Base-by-base conservation (phyloP, 2,329 filamentous ascomycete genomes). In the Triangularia verruculosa region DNA sequence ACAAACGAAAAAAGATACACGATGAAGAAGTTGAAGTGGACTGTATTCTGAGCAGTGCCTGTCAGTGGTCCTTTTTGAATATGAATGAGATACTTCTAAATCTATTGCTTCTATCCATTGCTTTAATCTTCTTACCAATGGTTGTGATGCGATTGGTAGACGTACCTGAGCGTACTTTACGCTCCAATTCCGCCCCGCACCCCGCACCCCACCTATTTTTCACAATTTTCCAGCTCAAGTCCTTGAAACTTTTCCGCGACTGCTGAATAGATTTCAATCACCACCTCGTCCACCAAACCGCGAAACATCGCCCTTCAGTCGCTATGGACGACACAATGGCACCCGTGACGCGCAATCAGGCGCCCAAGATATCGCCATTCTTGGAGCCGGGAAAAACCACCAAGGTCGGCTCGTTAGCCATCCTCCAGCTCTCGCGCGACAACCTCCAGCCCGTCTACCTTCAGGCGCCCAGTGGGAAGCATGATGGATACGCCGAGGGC, bases 401-500 rank as follows among this genome's bases (percentile, higher is more conserved):
- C 3, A 79, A 82, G 11, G 79, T 86, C 22, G 83, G 90, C 70
- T 83, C 83, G 2, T 85, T 98, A 53, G 91, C 93, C 25, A 89
- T 98, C 66, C 83, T 97, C 63, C 91, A 97, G 74, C 85, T 99
- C 59, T 94, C 92, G 66, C 89, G 93, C 77, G 93, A 98, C 76
- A 89, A 89, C 66, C 87, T 93, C 67, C 83, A 93, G 43, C 92
- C 94, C 7, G 82, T 93, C 25, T 87, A 91, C 66, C 84, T 93
- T 27, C 82, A 84, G 67, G 79, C 85, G 28, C 82, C 83, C 22
- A 82, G 85, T 39, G 86, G 86, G 59, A 83, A 85, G 51, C 82
- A 89, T 67, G 84, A 88, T 72, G 90, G 90, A 64, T 93, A 93
- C 71, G 84, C 85, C 28, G 89, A 93, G 73, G 90, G 90, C 34